Evolutionary conservation across 352 stramenopile species (phyloP), one percentile per base, ranked within the genome.

Genomic region (Saprolegnia diclina): DNA sequence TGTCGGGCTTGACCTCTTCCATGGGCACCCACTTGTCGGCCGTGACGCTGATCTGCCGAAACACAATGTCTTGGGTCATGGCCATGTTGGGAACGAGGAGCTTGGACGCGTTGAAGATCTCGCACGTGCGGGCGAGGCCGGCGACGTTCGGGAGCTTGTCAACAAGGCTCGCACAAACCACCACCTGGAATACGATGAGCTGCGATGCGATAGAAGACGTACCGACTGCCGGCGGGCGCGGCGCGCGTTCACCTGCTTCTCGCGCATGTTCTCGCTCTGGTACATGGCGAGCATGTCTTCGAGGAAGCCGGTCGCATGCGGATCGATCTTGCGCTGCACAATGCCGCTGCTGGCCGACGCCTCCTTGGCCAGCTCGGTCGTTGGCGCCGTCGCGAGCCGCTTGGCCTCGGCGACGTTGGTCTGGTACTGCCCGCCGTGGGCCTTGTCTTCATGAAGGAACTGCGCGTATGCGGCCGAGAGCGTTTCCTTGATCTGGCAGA

Each of bases 91-190:
- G 89, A 29, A 98, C 81, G 0, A 98, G 77, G 6, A 98, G 79
- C 37, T 82, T 80, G 66, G 94, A 75, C 10, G 89, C 89, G 56
- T 94, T 92, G 77, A 98, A 98, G 29, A 98, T 98, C 79, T 98
- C 95, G 64, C 89, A 94, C 0, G 94, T 98, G 48, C 95, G 81
- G 48, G 92, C 91, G 7, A 98, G 78, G 5, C 95, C 95, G 16
- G 87, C 95, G 19, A 98, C 73, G 76, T 98, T 98, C 14, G 95
- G 92, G 38, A 97, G 78, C 77, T 98, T 98, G 77, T 98, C 92
- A 9, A 98, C 86, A 21, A 98, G 82, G 37, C 81, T 90, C 18
- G 85, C 85, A 54, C 85, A 94, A 73, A 94, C 73, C 45, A 94
- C 90, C 38, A 92, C 76, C 0, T 78, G 53, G 5, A 19, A 44